Evolutionary conservation across 805 yeast species (phyloP), one percentile per base, ranked within the genome.

Genomic region (Lachancea fermentati): DNA sequence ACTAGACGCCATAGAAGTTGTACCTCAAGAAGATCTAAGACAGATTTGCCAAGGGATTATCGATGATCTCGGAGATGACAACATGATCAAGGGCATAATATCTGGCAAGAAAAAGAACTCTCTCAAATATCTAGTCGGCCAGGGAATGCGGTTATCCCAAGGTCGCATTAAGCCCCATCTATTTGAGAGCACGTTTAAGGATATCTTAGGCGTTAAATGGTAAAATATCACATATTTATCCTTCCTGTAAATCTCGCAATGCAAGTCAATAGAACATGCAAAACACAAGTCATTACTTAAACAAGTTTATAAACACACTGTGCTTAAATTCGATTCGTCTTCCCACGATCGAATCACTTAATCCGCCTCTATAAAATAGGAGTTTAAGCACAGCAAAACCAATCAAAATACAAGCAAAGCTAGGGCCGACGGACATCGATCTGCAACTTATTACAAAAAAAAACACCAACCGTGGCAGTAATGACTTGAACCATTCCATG

Each of bases 51-150:
- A 45, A 14, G 63, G 61, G 8, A 70, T 80, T 2, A 57, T 81
- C 0, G 50, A 47, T 0, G 62, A 63, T 5, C 63, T 55, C 3
- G 42, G 49, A 26, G 50, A 82, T 49, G 68, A 68, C 0, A 75
- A 74, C 13, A 74, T 81, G 13, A 85, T 84, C 2, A 62, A 67
- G 14, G 75, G 75, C 37, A 71, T 87, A 19, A 57, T 57, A 16
- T 51, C 63, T 0, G 89, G 88, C 2, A 79, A 79, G 40, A 77
- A 75, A 47, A 62, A 65, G 31, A 75, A 74, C 26, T 76, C 88
- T 9, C 52, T 91, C n/a, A 85, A 87, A 52, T 85, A 69, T 52
- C 66, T 93, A 41, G 72, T 93, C 3, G 97, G 97, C 1, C 76
- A 76, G 55, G 94, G 87, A 14, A 86, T 93, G 95, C 77, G 78